Evolutionary conservation across 352 stramenopile species (phyloP).

Genomic region (Bremia lactucae): DNA sequence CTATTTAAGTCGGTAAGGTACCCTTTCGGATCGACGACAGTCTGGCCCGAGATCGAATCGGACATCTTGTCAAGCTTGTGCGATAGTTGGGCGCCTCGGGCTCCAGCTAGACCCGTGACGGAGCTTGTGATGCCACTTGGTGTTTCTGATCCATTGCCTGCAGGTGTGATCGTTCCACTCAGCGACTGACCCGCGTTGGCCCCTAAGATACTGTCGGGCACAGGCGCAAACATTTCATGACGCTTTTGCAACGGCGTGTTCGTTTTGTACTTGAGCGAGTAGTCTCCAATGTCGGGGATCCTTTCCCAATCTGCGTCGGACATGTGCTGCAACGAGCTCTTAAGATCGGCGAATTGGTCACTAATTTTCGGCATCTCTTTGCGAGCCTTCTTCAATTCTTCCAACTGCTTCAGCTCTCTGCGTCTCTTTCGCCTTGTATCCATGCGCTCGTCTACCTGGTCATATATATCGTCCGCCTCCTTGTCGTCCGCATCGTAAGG

Average conservation of each 20-base stretch:
- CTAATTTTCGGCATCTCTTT: constrained; percentile 89
- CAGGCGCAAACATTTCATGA: constrained; percentile 91
- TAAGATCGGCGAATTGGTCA: constrained; percentile 97
- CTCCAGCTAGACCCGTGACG: constrained; percentile 85
- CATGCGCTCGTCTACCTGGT: constrained; percentile 93
- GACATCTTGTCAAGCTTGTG: constrained; percentile 96
- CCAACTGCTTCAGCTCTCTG: constrained; percentile 70
- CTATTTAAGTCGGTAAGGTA: constrained; percentile 97
- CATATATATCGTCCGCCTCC: constrained; percentile 94
- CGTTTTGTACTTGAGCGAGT: constrained; percentile 88
- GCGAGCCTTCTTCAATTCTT: constrained; percentile 81
- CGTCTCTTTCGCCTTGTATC: constrained; percentile 84
- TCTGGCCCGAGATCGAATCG: constrained; percentile 93
- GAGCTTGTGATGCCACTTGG: constrained; percentile 52
- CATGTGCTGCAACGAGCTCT: constrained; percentile 86
- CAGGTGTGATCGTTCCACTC: constrained; percentile 46
- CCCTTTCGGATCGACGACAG: constrained; percentile 94
- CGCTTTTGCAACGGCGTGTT: constrained; percentile 86
- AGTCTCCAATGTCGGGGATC: constrained; percentile 96
- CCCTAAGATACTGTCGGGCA: constrained; percentile 90
- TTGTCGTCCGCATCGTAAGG: constrained; percentile 95
- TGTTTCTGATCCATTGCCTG: constrained; percentile 30
- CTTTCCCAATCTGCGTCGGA: constrained; percentile 91
- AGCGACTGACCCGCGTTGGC: constrained; percentile 21
- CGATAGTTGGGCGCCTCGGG: constrained; percentile 88